Evolutionary conservation across 495 filamentous ascomycete genomes (phyloP), one percentile per base, ranked within the genome.

Genomic region (Aspergillus bridgeri): DNA sequence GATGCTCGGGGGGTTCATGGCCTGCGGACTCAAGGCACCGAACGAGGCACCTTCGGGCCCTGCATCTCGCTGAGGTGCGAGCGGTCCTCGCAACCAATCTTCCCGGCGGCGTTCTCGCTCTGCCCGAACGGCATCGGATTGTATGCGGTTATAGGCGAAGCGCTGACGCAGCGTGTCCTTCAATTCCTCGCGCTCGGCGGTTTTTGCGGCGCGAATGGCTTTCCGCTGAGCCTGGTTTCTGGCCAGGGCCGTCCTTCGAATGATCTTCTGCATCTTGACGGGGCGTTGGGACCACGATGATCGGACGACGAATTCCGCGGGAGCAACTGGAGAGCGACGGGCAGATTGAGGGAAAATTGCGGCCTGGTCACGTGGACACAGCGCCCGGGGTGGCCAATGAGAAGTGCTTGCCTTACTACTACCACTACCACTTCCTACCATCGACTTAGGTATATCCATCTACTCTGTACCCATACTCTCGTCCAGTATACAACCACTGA

Each of bases 41-140:
- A 76, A 84, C 1, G 44, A 69, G 17, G 70, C 71, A 4, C 63
- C 69, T 27, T 72, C 58, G n/a, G 73, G 62, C 52, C 85, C 82
- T 33, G 82, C 71, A 73, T 94, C 86, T 55, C 85, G 79, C 60
- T 83, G 81, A 0, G 91, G 91, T 1, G 89, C 88, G 46, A 96
- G 65, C 3, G 86, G 81, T 2, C 92, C 91, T 56, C 91, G 69
- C 54, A 86, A 69, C 79, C 86, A 92, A 67, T 96, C 90, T 66
- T 94, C 87, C 56, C 78, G 79, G 22, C 75, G 77, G 52, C 64
- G 62, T 49, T 66, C 17, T 23, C 59, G 63, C 50, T 67, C 75
- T 18, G 64, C 64, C 54, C 71, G 67, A 44, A 73, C 52, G 50
- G 58, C 51, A 47, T 70, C 60, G 48, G 68, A 61, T 55, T 74